Percentiles rank a stretch among this genome's conserved stretches.
phyloP scores from a whole-genome alignment of 768 basidiomycete species.

The Daedalea quercina region DNA sequence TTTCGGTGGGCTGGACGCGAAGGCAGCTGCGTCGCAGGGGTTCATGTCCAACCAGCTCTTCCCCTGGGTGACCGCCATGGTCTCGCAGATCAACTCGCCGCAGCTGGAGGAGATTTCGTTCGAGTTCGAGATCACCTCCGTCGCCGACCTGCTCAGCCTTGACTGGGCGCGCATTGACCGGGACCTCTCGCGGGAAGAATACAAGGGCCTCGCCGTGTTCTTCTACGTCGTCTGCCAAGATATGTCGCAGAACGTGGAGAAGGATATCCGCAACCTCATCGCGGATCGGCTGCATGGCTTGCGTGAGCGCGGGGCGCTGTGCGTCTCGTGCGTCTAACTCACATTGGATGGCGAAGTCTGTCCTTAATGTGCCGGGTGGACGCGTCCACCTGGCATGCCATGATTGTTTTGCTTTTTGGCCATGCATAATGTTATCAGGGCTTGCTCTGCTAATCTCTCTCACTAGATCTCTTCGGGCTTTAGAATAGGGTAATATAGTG shows the following conservation, averaged over 20 bases:
- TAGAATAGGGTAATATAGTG: too few relatives aligned
- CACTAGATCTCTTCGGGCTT: too few relatives aligned
- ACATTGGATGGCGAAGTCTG: neutral
- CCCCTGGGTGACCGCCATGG: constrained; percentile 20
- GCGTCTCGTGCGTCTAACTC: constrained; percentile 16
- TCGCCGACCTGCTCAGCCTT: constrained; percentile 14
- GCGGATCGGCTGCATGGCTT: constrained; percentile 13
- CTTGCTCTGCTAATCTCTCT: too few relatives aligned
- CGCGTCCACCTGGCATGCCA: too few relatives aligned
- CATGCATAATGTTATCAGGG: too few relatives aligned
- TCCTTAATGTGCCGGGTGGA: too few relatives aligned
- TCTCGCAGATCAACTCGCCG: constrained; percentile 15
- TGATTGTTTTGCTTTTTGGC: too few relatives aligned
- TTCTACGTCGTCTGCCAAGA: constrained; percentile 20
- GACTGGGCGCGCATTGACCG: constrained; percentile 23
- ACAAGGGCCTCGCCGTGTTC: constrained; percentile 15
- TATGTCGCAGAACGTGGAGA: constrained; percentile 4
- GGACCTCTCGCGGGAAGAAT: constrained; percentile 16
- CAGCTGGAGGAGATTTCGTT: constrained; percentile 17
- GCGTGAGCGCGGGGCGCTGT: constrained; percentile 15
- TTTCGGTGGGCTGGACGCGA: constrained; percentile 20
- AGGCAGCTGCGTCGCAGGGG: constrained; percentile 11
- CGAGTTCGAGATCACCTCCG: constrained; percentile 19
- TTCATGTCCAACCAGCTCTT: constrained; percentile 19
- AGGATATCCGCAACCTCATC: constrained; percentile 14